Evolutionary conservation across 768 basidiomycete species (phyloP).

Genomic region (Auriscalpium vulgare): DNA sequence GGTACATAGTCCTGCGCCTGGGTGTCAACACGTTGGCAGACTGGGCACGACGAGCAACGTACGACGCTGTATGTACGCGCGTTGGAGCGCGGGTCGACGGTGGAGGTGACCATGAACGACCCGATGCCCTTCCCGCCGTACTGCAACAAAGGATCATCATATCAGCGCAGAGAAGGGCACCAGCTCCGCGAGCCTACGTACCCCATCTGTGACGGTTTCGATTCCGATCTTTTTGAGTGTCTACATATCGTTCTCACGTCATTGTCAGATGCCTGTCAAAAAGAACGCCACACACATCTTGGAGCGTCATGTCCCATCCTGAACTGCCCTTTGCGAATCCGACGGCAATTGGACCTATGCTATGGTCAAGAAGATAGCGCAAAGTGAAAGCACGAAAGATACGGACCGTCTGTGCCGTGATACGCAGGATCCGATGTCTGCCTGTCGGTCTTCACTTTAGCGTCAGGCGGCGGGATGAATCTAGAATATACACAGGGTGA

Average conservation of each 20-base stretch:
- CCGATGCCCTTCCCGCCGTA: slow-evolving; percentile 1
- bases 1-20: not conserved
- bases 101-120: slow-evolving; percentile 7
- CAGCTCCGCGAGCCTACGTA: not conserved
- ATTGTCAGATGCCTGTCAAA: not conserved
- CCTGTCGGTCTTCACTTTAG: not conserved
- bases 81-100: slow-evolving; percentile 5
- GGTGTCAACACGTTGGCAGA: not conserved
- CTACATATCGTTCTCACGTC: not conserved
- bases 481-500: not conserved
- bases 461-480: slow-evolving; percentile 2
- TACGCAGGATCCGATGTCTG: slow-evolving; percentile 3
- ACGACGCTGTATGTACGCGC: slow-evolving; percentile 8
- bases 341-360: not conserved
- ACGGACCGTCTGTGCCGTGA: slow-evolving; percentile 7
- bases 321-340: not conserved
- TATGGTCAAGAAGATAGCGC: not conserved
- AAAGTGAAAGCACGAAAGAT: not conserved
- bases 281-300: not conserved
- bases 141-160: not conserved
- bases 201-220: slow-evolving; percentile 1
- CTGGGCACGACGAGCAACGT: not conserved
- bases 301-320: slow-evolving; percentile 7
- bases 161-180: not conserved
- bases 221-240: slow-evolving; percentile 5